Evolutionary conservation across 768 basidiomycete species (phyloP).

Genomic region (Coprinopsis marcescibilis): DNA sequence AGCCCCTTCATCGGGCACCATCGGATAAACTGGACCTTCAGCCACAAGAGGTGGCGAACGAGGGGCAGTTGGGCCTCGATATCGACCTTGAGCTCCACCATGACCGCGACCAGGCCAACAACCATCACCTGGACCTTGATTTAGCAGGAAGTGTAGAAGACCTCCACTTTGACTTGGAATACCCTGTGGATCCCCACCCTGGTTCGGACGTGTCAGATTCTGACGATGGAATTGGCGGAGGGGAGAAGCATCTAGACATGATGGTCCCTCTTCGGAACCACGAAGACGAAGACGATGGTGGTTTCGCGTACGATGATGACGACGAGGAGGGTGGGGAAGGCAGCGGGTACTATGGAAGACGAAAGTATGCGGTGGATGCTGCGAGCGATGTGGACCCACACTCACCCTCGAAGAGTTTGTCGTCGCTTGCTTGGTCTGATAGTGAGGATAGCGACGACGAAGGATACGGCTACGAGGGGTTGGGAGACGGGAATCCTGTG

Average conservation of each 20-base stretch:
- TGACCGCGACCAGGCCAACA: not conserved
- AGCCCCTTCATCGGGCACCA: too few species aligned
- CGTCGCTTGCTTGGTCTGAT: constrained; percentile 25
- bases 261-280: constrained; percentile 20
- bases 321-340: constrained; percentile 4
- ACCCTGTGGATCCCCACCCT: too few species aligned
- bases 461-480: constrained; percentile 9
- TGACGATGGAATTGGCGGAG: not conserved
- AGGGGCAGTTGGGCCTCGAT: too few species aligned
- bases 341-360: too few species aligned
- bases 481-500: not conserved
- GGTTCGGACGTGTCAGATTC: too few species aligned
- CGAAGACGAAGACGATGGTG: constrained; percentile 14
- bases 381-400: constrained; percentile 13
- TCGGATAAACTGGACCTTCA: too few species aligned
- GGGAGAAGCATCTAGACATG: constrained; percentile 14
- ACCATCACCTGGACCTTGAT: not conserved
- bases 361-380: constrained; percentile 9
- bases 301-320: constrained; percentile 8
- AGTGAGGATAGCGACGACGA: constrained; percentile 17
- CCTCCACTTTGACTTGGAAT: not conserved
- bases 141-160: not conserved
- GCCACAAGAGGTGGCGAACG: too few species aligned
- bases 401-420: constrained; percentile 26
- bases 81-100: too few species aligned